A percentile compares a stretch with the other conserved stretches of the same genome.
phyloP scores from a whole-genome alignment of 1,284 basidiomycete species.

The Apiotrichum gracile region DNA sequence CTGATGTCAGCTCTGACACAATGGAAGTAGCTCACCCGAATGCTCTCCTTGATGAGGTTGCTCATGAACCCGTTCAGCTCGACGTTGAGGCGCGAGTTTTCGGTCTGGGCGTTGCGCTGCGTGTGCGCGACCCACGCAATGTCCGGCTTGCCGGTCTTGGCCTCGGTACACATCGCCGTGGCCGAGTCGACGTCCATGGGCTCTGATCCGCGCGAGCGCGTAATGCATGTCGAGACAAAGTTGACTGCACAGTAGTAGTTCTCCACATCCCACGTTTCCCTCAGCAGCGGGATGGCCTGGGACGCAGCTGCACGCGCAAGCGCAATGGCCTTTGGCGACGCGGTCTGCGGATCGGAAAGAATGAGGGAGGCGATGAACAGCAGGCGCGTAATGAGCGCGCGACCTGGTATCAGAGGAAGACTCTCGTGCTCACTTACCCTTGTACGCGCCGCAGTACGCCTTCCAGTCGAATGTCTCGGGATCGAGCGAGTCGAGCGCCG shows the following conservation, averaged over 20 bases:
- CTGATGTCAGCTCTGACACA: conserved; percentile 16
- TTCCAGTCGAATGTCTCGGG: conserved; percentile 21
- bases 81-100: conserved; percentile 28
- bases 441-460: conserved; percentile 32
- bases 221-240: conserved; percentile 5
- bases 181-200: conserved; percentile 17
- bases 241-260: conserved; percentile 14
- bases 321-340: conserved; percentile 11
- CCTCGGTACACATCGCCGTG: conserved; percentile 10
- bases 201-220: neutral
- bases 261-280: conserved; percentile 25
- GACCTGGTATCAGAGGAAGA: conserved; percentile 20
- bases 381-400: conserved; percentile 39
- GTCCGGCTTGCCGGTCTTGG: conserved; percentile 19
- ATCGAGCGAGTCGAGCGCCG: conserved; percentile 8
- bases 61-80: conserved; percentile 42
- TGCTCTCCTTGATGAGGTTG: conserved; percentile 45
- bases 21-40: conserved; percentile 27
- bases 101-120: conserved; percentile 22
- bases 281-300: conserved; percentile 28
- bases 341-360: conserved; percentile 4
- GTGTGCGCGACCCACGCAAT: conserved; percentile 28
- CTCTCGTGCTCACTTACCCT: conserved; percentile 19
- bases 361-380: conserved; percentile 22
- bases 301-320: conserved; percentile 27